A percentile compares a stretch with the other conserved stretches of the same genome.
Evolutionary conservation across 2,329 filamentous ascomycete species (phyloP).

Genomic region (Nemania serpens): DNA sequence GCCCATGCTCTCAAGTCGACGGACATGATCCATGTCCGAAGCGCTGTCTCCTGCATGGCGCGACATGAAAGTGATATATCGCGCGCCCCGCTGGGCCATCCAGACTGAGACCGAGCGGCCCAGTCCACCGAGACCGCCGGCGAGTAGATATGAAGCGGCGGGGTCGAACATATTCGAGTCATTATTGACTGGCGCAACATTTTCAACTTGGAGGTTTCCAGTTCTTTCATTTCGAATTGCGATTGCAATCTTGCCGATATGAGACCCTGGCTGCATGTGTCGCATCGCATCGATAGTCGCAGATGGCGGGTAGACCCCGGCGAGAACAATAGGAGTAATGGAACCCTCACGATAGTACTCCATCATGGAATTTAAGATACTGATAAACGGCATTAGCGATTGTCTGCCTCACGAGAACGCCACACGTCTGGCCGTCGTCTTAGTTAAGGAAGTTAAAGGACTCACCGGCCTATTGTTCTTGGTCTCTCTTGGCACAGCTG

Average conservation of each 20-base stretch:
- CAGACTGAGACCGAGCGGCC: conserved; percentile 25
- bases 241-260: neutral
- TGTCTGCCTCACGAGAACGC: no score
- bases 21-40: conserved; percentile 11
- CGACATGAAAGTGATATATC: conserved; percentile 14
- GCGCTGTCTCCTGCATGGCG: conserved; percentile 11
- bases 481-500: neutral
- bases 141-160: conserved; percentile 28
- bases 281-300: neutral
- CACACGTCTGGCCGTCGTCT: neutral
- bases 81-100: conserved; percentile 30
- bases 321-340: neutral
- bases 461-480: neutral
- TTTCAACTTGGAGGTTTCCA: neutral
- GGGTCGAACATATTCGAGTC: neutral
- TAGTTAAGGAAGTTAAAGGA: no score
- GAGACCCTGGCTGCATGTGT: neutral
- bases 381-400: neutral
- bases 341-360: neutral
- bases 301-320: neutral
- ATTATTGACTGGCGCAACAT: neutral
- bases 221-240: neutral
- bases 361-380: neutral
- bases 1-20: conserved; percentile 25
- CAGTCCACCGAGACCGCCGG: conserved; percentile 33